A percentile compares a stretch with the other conserved stretches of the same genome.
phyloP scores from a whole-genome alignment of 345 rosid species.

The Psidium guajava region DNA sequence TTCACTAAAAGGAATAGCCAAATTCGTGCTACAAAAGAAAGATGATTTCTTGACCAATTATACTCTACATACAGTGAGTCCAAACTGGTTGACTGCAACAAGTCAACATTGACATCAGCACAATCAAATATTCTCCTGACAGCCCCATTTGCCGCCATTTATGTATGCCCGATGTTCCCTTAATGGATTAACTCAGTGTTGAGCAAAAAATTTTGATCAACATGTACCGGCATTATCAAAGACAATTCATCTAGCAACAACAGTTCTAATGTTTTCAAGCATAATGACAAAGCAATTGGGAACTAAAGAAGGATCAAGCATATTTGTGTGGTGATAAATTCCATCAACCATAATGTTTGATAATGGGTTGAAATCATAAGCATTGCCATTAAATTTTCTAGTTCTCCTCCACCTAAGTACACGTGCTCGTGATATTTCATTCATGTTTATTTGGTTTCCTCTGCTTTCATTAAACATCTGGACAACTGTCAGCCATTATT shows the following conservation, averaged over 20 bases:
- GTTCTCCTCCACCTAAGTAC: neutral
- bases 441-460: neutral
- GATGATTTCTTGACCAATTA: neutral
- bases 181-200: neutral
- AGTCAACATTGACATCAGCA: neutral
- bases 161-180: neutral
- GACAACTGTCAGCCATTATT: neutral
- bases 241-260: neutral
- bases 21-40: neutral
- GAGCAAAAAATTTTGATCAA: neutral
- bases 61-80: neutral
- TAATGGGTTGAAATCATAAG: neutral
- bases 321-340: neutral
- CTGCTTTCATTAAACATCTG: neutral
- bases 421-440: neutral
- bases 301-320: neutral
- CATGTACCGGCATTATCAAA: neutral
- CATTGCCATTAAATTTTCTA: neutral
- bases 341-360: neutral
- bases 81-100: neutral
- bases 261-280: neutral
- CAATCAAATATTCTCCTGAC: neutral
- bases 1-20: neutral
- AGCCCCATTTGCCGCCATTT: neutral
- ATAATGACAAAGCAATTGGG: neutral